Evolutionary conservation across 129 eudicot genomes (phyloP).

Genomic region (Tagetes patula): DNA sequence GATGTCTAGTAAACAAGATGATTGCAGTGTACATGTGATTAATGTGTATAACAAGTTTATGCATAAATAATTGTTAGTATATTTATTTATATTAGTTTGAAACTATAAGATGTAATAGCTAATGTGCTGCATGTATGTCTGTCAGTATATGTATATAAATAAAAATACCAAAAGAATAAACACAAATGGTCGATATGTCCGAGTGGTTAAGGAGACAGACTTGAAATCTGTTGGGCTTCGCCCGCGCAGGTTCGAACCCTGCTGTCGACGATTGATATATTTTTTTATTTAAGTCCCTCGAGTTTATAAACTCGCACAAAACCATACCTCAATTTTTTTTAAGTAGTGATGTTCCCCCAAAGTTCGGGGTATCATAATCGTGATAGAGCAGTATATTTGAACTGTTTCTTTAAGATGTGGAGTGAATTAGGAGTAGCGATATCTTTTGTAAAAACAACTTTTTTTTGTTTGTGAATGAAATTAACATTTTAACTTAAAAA

Average conservation of each 20-base stretch:
- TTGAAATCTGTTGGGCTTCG: constrained; percentile 99
- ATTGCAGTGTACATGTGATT: constrained; percentile 3
- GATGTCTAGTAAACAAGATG: background rate
- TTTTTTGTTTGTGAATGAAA: no score
- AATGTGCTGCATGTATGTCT: background rate
- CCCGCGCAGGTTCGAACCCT: constrained; percentile 99
- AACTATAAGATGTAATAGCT: background rate
- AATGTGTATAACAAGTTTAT: constrained; percentile 21
- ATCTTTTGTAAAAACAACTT: no score
- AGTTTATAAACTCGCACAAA: background rate
- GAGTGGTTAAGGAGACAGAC: constrained; percentile 99
- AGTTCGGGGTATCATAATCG: no score
- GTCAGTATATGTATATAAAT: background rate
- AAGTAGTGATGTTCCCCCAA: no score
- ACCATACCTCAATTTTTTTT: no score
- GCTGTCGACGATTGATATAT: constrained; percentile 68
- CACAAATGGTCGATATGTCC: constrained; percentile 82
- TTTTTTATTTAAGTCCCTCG: background rate
- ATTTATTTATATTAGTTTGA: background rate
- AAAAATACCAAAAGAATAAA: no score
- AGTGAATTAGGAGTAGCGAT: no score
- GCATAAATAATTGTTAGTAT: constrained; percentile 2
- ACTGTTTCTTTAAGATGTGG: no score
- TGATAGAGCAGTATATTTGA: no score
- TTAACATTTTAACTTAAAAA: no score